Evolutionary conservation across 306 rosid species (phyloP).

Genomic region (Arachis stenosperma): DNA sequence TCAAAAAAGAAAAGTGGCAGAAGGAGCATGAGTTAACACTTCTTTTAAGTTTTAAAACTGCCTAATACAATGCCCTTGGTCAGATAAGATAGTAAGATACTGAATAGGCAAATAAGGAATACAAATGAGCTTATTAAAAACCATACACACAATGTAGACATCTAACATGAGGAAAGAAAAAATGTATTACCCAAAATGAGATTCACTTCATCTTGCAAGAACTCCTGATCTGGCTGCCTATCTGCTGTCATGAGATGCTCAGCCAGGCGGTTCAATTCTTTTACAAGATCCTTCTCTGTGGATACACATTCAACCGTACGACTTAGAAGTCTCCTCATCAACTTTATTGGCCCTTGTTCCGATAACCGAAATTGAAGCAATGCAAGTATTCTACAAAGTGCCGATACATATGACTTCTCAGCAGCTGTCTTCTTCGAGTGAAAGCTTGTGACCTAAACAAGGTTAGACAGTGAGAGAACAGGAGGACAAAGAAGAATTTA

Average conservation of each 20-base stretch:
- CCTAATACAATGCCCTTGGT: constrained; percentile 12
- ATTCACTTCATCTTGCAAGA: constrained; percentile 51
- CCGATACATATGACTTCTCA: constrained; percentile 76
- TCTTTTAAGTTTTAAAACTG: not conserved
- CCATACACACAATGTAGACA: not conserved
- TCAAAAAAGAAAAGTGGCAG: constrained; percentile 17
- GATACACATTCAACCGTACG: constrained; percentile 45
- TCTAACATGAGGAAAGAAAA: constrained; percentile 7
- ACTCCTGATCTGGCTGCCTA: constrained; percentile 60
- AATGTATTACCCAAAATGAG: constrained; percentile 47
- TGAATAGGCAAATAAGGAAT: constrained; percentile 5
- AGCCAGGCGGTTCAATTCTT: constrained; percentile 61
- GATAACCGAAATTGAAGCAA: constrained; percentile 75
- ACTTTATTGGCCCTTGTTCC: constrained; percentile 68
- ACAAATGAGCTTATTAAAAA: constrained; percentile 14
- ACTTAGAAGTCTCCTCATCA: constrained; percentile 68
- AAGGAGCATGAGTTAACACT: constrained; percentile 28
- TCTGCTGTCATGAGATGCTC: constrained; percentile 62
- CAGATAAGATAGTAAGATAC: not conserved
- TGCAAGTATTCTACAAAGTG: constrained; percentile 70
- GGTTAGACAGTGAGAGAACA: constrained; percentile 31
- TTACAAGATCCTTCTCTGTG: constrained; percentile 53
- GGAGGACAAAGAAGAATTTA: not conserved
- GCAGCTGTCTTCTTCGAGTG: constrained; percentile 76
- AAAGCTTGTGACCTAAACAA: constrained; percentile 70